Percentiles rank a stretch among this genome's conserved stretches.
phyloP scores from a whole-genome alignment of 75 land plant species.

The Gnetum montanum region DNA sequence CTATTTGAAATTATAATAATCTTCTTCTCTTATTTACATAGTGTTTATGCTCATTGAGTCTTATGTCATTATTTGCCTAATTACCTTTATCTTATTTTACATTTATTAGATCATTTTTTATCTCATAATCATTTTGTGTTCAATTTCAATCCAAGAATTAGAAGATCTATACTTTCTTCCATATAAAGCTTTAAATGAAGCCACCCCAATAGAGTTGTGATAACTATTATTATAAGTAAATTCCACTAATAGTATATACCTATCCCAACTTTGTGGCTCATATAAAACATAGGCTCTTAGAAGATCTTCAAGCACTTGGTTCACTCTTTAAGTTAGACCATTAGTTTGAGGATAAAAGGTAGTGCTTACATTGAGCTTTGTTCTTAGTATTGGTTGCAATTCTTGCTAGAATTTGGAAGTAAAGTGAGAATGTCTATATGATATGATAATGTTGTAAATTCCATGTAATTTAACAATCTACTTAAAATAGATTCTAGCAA shows the following conservation, averaged over 20 bases:
- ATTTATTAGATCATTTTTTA: neutral
- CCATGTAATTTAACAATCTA: neutral
- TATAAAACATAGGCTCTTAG: neutral
- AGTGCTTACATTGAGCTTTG: neutral
- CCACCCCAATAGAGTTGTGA: neutral
- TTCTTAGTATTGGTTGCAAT: neutral
- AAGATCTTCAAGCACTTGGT: conserved; percentile 8
- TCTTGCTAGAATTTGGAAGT: neutral
- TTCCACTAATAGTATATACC: neutral
- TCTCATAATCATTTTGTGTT: neutral
- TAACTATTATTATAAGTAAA: conserved; percentile 11
- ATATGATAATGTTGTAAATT: neutral
- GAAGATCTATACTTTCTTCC: neutral
- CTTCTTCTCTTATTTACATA: too few species aligned
- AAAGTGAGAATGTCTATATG: neutral
- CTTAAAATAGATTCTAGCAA: neutral
- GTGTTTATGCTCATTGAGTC: too few species aligned
- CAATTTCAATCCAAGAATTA: neutral
- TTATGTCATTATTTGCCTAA: neutral
- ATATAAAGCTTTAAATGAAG: conserved; percentile 5
- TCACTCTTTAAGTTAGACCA: conserved; percentile 7
- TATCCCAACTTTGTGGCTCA: neutral
- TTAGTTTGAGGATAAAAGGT: too few species aligned
- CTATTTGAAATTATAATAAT: too few species aligned
- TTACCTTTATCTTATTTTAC: neutral